Conservation (phyloP, 1,284 basidiomycete genomes). For the Thecaphora thlaspeos region DNA sequence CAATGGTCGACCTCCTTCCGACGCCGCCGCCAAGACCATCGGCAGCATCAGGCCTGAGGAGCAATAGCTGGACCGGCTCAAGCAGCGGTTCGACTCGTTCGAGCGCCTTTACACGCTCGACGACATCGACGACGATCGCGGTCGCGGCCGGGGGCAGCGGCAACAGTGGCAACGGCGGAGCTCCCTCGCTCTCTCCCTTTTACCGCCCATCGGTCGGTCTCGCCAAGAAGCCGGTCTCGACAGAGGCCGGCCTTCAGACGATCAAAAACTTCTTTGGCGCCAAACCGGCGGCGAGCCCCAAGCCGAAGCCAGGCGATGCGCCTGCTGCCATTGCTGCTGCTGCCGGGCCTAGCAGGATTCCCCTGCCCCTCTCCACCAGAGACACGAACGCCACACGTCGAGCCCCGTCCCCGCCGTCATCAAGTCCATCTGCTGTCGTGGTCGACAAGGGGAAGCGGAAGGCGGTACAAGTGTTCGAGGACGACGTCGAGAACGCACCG, state of each 20-base stretch:
- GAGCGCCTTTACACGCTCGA: neutral
- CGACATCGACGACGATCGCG: slow-evolving; percentile 6
- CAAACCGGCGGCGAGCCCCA: neutral
- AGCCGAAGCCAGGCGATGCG: neutral
- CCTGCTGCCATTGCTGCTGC: too few relatives aligned
- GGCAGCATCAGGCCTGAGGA: slow-evolving; percentile 3
- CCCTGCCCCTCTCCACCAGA: neutral
- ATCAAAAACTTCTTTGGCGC: slow-evolving; percentile 23
- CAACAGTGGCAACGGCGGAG: too few relatives aligned
- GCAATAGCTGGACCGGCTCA: too few relatives aligned
- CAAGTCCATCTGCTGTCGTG: neutral
- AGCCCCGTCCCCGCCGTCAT: neutral
- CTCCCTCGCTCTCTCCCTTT: slow-evolving; percentile 1
- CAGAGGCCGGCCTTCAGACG: slow-evolving; percentile 27
- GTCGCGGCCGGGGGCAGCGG: slow-evolving; percentile 3
- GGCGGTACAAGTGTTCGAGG: neutral
- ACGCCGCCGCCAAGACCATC: slow-evolving; percentile 7
- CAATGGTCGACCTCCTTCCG: slow-evolving; percentile 61
- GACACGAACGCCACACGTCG: slow-evolving; percentile 12
- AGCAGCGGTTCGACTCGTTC: too few relatives aligned
- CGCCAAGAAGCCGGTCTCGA: slow-evolving; percentile 20
- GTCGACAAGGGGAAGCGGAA: neutral
- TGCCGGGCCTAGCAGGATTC: too few relatives aligned
- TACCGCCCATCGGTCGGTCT: slow-evolving; percentile 6
- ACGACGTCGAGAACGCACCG: too few relatives aligned